Conservation (phyloP, 768 basidiomycete species). For the Tylopilus felleus region DNA sequence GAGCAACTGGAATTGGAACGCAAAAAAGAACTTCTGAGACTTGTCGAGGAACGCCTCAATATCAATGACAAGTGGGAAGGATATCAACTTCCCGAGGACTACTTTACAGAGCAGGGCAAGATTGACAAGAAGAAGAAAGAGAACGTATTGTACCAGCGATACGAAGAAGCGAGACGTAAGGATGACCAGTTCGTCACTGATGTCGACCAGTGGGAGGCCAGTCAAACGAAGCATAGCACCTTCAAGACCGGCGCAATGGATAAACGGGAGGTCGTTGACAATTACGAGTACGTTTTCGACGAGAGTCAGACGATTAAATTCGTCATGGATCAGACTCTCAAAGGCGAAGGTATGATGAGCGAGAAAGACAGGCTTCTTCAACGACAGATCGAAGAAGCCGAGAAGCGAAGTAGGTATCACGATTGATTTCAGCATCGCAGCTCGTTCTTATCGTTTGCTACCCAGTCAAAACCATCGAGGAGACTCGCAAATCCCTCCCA, state of each 20-base stretch:
- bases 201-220: slow-evolving; percentile 95
- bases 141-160: slow-evolving; percentile 87
- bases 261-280: slow-evolving; percentile 73
- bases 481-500: slow-evolving; percentile 89
- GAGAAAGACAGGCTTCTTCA: slow-evolving; percentile 84
- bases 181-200: slow-evolving; percentile 96
- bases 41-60: slow-evolving; percentile 91
- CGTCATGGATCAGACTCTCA: slow-evolving; percentile 77
- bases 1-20: slow-evolving; percentile 79
- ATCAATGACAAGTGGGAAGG: slow-evolving; percentile 97
- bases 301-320: slow-evolving; percentile 97
- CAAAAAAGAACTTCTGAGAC: slow-evolving; percentile 87
- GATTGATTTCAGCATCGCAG: background rate
- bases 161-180: slow-evolving; percentile 89
- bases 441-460: background rate
- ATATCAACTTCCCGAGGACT: slow-evolving; percentile 96
- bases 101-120: slow-evolving; percentile 97
- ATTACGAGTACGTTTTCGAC: slow-evolving; percentile 98
- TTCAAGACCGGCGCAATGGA: slow-evolving; percentile 93
- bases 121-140: slow-evolving; percentile 97
- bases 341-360: slow-evolving; percentile 66
- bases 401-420: slow-evolving; percentile 70
- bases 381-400: slow-evolving; percentile 86
- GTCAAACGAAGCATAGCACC: slow-evolving; percentile 84
- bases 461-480: slow-evolving; percentile 83